These are phyloP conservation scores for Epithele typhae DNA, from an alignment of 768 basidiomycete genomes.

Conservation along the genomic window DNA sequence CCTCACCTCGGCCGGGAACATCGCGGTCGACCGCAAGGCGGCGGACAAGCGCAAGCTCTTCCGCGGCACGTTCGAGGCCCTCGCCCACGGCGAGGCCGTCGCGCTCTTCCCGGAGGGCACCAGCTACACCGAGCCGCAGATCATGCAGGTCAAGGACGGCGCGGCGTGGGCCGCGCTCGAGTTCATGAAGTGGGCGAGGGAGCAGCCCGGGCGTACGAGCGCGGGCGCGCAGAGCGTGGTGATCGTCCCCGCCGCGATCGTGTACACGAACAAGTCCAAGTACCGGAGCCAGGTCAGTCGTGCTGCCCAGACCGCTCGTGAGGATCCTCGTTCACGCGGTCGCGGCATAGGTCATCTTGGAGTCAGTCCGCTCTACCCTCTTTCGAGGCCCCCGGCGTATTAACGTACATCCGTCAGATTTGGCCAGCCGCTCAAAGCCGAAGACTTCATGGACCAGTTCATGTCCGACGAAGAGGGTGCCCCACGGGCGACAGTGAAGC, in stretches of 20 bases:
- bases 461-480: constrained; percentile 62
- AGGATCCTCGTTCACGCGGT: constrained; percentile 1
- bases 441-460: constrained; percentile 74
- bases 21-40: constrained; percentile 92
- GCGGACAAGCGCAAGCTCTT: constrained; percentile 89
- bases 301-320: too few relatives aligned
- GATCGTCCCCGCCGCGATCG: constrained; percentile 83
- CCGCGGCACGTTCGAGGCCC: constrained; percentile 82
- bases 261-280: constrained; percentile 94
- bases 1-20: constrained; percentile 89
- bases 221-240: constrained; percentile 44
- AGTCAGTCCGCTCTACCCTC: constrained; percentile 40
- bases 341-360: constrained; percentile 56
- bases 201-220: constrained; percentile 40
- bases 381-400: not conserved
- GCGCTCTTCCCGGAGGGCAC: constrained; percentile 95
- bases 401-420: constrained; percentile 51
- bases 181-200: constrained; percentile 74
- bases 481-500: constrained; percentile 78
- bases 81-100: constrained; percentile 76
- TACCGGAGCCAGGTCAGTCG: constrained; percentile 81
- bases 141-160: constrained; percentile 92
- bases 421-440: constrained; percentile 74
- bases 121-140: constrained; percentile 88
- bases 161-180: constrained; percentile 94